Evolutionary conservation across 2,329 filamentous ascomycete genomes (phyloP).

Genomic region (Paraconiothyrium brasiliense): DNA sequence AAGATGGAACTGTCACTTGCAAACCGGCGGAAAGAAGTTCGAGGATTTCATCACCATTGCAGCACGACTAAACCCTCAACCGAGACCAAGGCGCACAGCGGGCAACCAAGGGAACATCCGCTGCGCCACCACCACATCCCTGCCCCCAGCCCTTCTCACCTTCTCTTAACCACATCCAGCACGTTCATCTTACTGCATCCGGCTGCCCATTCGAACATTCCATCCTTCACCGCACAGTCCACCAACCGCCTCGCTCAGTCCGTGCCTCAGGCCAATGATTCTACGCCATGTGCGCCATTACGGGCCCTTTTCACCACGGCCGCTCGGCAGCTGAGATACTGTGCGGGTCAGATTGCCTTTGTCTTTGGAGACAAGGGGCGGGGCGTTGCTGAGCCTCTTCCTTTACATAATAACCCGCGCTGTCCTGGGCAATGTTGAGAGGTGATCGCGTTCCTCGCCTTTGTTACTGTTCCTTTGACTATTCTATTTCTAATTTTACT

Average conservation of each 20-base stretch:
- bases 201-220: background rate
- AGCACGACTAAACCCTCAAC: too few species aligned
- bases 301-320: background rate
- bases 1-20: too few species aligned
- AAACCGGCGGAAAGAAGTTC: too few species aligned
- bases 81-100: background rate
- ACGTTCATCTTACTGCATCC: background rate
- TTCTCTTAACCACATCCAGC: background rate
- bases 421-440: background rate
- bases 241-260: background rate
- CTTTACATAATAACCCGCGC: conserved; percentile 5
- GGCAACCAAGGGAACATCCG: background rate
- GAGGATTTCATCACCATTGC: too few species aligned
- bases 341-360: conserved; percentile 6
- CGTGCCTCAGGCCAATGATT: background rate
- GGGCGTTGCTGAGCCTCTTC: conserved; percentile 6
- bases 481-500: background rate
- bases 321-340: background rate
- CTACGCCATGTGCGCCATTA: background rate
- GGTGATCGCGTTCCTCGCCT: background rate
- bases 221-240: background rate
- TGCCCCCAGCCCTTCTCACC: background rate
- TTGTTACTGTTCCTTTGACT: conserved; percentile 7
- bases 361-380: background rate
- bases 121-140: background rate